Conservation (phyloP, 495 filamentous ascomycete genomes). For the Choiromyces venosus region DNA sequence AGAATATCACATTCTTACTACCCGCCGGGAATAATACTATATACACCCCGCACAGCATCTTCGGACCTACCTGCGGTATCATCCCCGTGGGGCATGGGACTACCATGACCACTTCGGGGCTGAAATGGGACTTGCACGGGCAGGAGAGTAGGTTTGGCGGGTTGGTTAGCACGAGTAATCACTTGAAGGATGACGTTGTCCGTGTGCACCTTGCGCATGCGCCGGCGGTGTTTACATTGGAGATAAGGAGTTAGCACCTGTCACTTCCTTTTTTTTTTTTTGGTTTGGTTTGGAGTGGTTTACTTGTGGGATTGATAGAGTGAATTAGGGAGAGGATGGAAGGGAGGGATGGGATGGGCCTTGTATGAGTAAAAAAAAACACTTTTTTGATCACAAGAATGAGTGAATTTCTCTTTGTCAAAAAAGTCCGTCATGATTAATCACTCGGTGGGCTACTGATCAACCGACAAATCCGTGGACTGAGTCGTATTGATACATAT, state of each 20-base stretch:
- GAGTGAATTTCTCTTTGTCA: neutral
- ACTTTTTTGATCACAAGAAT: neutral
- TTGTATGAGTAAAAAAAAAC: neutral
- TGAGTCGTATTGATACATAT: too few relatives aligned
- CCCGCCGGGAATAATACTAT: constrained; percentile 63
- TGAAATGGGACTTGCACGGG: constrained; percentile 82
- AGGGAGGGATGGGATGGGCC: neutral
- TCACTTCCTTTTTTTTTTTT: neutral
- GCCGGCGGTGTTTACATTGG: constrained; percentile 79
- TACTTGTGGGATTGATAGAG: neutral
- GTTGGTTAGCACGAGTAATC: constrained; percentile 89
- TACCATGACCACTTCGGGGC: constrained; percentile 65
- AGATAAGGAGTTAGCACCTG: constrained; percentile 48
- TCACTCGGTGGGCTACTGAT: neutral
- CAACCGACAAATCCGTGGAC: too few relatives aligned
- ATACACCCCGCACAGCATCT: constrained; percentile 49
- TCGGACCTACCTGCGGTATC: constrained; percentile 60
- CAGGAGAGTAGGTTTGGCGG: constrained; percentile 80
- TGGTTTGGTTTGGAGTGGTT: neutral
- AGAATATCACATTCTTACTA: constrained; percentile 76
- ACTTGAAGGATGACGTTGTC: constrained; percentile 57
- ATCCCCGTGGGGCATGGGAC: constrained; percentile 71
- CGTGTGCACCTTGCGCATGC: constrained; percentile 55
- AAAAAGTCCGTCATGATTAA: neutral
- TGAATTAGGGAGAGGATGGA: neutral